Evolutionary conservation across 768 basidiomycete species (phyloP), one percentile per base, ranked within the genome.

Genomic region (Auricularia auricula-judae): DNA sequence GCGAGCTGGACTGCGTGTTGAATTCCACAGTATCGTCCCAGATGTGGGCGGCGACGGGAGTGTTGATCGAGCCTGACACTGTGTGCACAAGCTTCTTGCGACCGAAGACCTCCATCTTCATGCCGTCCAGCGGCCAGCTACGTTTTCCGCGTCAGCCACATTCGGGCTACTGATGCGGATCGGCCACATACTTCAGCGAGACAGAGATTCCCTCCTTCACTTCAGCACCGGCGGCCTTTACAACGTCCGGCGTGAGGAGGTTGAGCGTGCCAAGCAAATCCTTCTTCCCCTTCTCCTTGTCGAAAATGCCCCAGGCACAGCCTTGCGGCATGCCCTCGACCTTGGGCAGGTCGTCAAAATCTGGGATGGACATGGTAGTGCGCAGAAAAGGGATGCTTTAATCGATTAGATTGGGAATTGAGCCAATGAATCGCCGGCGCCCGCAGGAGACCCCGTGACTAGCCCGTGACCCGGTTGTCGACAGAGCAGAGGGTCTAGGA

Each of bases 201-300:
- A 51, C 21, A 18, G 47, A 51, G 18, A 51, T 21, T 8, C 47
- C 47, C 47, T 51, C 47, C 21, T 51, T 81, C 70, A 87, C 85
- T 68, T 84, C 83, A 34, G 73, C 70, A 16, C 84, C 83, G 16
- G 84, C 82, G 51, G 74, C 73, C 68, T 80, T 77, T n/a, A 87
- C 84, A n/a, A 86, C 80, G 11, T 81, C 80, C 23, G 82, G 80
- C 1, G 87, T 87, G 43, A 88, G 72, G 61, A 88, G 66, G 69
- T 88, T 88, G 44, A 88, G 76, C 4, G 86, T 88, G 1, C 87
- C 87, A 21, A 88, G 76, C 68, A 88, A 77, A 66, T 88, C 87
- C 21, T 83, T 80, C 43, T 78, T 73, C 33, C 86, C 86, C 86
- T 86, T 42, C 39, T 51, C 47, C 21, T 51, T 51, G 47, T 51